phyloP scores from a whole-genome alignment of 371 early-diverging fungal genomes.

The Synchytrium microbalum region DNA sequence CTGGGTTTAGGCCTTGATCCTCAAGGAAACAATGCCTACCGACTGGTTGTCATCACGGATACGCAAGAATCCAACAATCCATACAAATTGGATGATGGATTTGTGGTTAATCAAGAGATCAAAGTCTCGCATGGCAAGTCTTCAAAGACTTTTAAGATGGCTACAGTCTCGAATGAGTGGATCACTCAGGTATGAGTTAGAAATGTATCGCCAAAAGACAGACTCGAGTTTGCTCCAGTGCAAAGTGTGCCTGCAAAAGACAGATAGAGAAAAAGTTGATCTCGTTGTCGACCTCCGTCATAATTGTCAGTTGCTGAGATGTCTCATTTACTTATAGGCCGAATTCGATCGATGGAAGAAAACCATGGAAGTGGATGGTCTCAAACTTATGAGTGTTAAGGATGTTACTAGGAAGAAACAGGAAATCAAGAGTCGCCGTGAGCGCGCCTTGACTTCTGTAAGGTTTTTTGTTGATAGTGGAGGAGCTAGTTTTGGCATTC shows the following conservation, averaged over 20 bases:
- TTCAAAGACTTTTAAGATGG: not conserved
- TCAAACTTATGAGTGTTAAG: not conserved
- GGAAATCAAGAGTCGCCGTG: not conserved
- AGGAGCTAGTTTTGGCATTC: no score
- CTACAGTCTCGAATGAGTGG: not conserved
- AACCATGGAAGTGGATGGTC: not conserved
- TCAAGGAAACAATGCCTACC: not conserved
- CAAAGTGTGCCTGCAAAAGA: no score
- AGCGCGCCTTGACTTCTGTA: not conserved
- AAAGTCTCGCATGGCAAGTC: not conserved
- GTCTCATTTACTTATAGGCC: no score
- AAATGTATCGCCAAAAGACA: not conserved
- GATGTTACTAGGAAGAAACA: not conserved
- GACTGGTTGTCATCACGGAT: not conserved
- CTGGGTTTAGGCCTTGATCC: not conserved
- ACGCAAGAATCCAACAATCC: not conserved
- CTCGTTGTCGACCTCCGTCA: no score
- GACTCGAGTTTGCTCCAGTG: no score
- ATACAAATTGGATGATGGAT: not conserved
- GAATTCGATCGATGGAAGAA: not conserved
- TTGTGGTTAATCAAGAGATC: not conserved
- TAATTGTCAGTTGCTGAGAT: no score
- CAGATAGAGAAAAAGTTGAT: no score
- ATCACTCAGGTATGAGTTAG: not conserved
- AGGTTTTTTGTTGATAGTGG: no score